Conservation (phyloP, 257 asterid species). For the Fraxinus quadrangulata region DNA sequence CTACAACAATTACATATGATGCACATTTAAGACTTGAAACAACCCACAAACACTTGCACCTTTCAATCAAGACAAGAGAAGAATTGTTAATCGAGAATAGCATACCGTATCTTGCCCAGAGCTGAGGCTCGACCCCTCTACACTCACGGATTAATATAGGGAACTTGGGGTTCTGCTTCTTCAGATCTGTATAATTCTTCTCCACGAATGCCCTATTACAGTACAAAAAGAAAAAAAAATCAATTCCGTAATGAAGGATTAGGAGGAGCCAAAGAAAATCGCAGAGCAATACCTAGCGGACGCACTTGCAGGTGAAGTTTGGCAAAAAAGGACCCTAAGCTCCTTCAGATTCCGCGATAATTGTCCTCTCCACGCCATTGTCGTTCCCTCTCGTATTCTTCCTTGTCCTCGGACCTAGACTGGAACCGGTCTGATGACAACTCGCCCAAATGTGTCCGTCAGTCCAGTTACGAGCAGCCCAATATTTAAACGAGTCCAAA, state of each 20-base stretch:
- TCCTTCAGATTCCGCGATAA: constrained; percentile 22
- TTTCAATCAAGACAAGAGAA: background rate
- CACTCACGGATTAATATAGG: constrained; percentile 18
- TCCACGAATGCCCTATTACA: constrained; percentile 6
- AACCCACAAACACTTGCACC: background rate
- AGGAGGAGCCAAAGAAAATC: background rate
- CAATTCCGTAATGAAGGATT: background rate
- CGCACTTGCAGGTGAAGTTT: constrained; percentile 17
- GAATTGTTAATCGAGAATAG: constrained; percentile 1
- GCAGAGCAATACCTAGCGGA: background rate
- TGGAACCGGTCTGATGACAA: background rate
- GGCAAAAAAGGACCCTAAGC: constrained; percentile 18
- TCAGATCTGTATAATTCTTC: constrained; percentile 18
- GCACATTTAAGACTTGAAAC: background rate
- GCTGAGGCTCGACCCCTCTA: constrained; percentile 15
- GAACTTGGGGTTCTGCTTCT: constrained; percentile 13
- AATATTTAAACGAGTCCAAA: too few species aligned
- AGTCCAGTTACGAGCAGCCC: too few species aligned
- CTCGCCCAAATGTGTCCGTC: too few species aligned
- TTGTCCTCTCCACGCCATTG: constrained; percentile 20
- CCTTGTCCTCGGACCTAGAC: background rate
- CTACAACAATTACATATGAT: background rate
- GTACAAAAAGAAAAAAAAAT: background rate
- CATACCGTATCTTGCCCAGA: constrained; percentile 23
- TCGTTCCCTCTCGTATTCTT: background rate